Percentiles rank a stretch among this genome's conserved stretches.
These are phyloP conservation scores for Colletotrichum phormii DNA, from an alignment of 2,329 filamentous ascomycete species.

Conservation along the genomic window DNA sequence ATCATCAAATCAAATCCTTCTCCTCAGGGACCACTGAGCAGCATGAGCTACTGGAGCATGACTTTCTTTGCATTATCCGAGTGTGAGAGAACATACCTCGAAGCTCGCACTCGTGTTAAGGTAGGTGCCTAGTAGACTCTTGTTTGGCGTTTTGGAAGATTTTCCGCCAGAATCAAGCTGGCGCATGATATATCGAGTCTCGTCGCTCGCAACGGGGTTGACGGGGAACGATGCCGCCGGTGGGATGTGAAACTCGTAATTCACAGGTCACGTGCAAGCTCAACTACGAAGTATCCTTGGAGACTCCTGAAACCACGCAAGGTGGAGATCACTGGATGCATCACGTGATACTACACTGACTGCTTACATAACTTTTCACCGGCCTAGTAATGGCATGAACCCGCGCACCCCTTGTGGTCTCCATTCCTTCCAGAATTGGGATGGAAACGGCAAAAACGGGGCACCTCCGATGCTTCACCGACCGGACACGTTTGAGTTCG, in stretches of 20 bases:
- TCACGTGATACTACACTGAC: fast-evolving
- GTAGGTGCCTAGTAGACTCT: too few relatives aligned
- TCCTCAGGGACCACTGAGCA: too few relatives aligned
- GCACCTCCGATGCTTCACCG: background rate
- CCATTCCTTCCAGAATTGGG: background rate
- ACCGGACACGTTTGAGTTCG: background rate
- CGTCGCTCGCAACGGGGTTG: background rate
- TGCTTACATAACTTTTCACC: background rate
- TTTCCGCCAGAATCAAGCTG: background rate
- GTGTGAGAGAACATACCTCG: too few relatives aligned
- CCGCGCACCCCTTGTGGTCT: background rate
- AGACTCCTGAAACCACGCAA: background rate
- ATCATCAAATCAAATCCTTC: slow-evolving; percentile 1
- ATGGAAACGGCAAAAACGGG: background rate
- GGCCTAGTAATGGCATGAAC: background rate
- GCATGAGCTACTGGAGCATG: too few relatives aligned
- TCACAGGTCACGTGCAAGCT: background rate
- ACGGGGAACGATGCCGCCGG: background rate
- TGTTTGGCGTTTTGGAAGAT: too few relatives aligned
- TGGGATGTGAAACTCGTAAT: background rate
- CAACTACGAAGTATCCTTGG: background rate
- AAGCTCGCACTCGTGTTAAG: too few relatives aligned
- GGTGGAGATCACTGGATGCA: background rate
- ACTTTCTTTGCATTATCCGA: too few relatives aligned
- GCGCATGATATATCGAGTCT: background rate